Conservation (phyloP, 345 rosid species). For the Ricinus communis region DNA sequence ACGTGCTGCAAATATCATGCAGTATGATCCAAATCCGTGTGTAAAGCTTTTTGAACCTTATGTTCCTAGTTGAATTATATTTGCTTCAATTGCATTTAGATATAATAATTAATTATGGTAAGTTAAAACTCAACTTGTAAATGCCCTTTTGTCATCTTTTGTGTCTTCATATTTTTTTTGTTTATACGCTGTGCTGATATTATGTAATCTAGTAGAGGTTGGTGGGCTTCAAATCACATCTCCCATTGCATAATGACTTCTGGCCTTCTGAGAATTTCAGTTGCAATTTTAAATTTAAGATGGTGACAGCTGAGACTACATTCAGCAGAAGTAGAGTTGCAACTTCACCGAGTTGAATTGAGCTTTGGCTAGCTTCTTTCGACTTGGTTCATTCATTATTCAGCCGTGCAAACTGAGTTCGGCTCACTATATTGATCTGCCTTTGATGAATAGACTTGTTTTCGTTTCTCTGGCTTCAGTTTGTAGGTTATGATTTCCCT, state of each 20-base stretch:
- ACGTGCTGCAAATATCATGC: slow-evolving; percentile 88
- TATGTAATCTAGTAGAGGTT: background rate
- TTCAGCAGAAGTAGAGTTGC: background rate
- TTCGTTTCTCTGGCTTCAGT: no score
- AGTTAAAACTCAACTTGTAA: slow-evolving; percentile 11
- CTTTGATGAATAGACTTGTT: no score
- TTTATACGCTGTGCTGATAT: background rate
- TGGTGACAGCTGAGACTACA: background rate
- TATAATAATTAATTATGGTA: slow-evolving; percentile 18
- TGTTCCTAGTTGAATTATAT: slow-evolving; percentile 27
- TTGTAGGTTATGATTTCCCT: no score
- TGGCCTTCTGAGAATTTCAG: background rate
- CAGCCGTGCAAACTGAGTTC: no score
- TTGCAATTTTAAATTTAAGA: background rate
- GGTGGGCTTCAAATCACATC: background rate
- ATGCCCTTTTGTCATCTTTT: background rate
- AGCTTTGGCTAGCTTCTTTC: no score
- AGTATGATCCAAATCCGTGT: slow-evolving; percentile 67
- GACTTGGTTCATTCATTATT: no score
- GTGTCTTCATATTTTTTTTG: background rate
- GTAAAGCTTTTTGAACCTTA: slow-evolving; percentile 70
- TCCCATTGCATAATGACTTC: no score
- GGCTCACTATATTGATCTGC: no score
- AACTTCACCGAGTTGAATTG: no score
- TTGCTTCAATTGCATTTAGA: background rate